Base-by-base conservation (phyloP, 2,329 filamentous ascomycete species). In the Aspergillus sp. region DNA sequence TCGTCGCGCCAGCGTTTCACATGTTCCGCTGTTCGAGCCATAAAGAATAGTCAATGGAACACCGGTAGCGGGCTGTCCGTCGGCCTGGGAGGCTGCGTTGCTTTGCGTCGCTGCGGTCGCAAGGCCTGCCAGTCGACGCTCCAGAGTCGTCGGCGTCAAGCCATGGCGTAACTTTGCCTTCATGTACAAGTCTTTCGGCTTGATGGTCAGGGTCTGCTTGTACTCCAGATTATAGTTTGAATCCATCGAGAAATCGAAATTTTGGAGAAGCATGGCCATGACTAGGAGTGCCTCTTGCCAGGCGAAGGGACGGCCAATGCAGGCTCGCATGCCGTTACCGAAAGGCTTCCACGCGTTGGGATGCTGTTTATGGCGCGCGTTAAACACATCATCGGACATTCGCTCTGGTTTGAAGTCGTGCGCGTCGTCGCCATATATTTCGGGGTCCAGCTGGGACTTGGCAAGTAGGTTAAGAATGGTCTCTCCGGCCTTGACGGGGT, bases 21-120 rank as follows among this genome's bases (percentile, higher is more conserved):
- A 92, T 1, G 89, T 92, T 0, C 89, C 89, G 2, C 84, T 86
- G 67, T 91, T 90, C 14, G 87, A 89, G 2, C 90, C 90, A 66
- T 90, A 92, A 31, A 87, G 82, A 19, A 93, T 82, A 15, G 82
- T 82, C 61, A 92, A 75, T 2, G 79, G 77, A 35, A 17, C 11
- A 52, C 49, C 25, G 0, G 35, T 27, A 27, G 15, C 31, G 3
- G 48, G 21, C 15, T 19, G 4, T 2, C 27, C 35, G 61, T 57
- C 53, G 3, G 52, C 27, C 9, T 59, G 52, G 6, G 56, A 43
- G 4, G 40, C 45, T 40, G 62, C 64, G 46, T 68, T 65, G 17
- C 5, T 11, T 11, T 6, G 19, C 7, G 55, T 52, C 3, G 55
- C 57, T 61, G 37, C 37, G 12, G 25, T 40, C 3, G 37, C 49